Percentiles rank a stretch among this genome's conserved stretches.
These are phyloP conservation scores for Atkinsonella texensis DNA, from an alignment of 2,329 filamentous ascomycete genomes.

Conservation along the genomic window DNA sequence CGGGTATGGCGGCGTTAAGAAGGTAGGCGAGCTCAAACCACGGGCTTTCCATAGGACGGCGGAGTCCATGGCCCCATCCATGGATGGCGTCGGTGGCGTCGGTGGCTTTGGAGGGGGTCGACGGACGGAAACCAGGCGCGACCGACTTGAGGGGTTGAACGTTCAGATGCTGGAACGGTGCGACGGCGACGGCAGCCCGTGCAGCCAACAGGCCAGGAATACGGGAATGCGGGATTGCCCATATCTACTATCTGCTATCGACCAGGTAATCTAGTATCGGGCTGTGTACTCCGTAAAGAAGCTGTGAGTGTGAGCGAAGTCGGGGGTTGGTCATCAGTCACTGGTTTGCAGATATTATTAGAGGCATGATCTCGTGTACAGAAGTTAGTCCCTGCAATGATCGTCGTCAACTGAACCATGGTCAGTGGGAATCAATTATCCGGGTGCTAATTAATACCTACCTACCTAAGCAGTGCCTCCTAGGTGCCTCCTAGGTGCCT, in stretches of 20 bases:
- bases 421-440: neutral
- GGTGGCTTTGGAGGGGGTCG: constrained; percentile 1
- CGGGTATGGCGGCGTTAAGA: constrained; percentile 11
- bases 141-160: neutral
- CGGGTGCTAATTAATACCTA: neutral
- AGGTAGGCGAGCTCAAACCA: neutral
- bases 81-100: constrained; percentile 8
- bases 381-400: neutral
- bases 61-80: neutral
- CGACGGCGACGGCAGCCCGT: constrained; percentile 9
- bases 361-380: too few species aligned
- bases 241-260: too few species aligned
- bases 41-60: neutral
- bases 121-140: neutral
- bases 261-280: too few species aligned
- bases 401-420: neutral
- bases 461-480: too few species aligned
- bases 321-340: too few species aligned
- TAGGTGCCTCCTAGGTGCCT: too few species aligned
- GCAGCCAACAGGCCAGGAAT: neutral
- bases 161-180: constrained; percentile 5
- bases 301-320: neutral
- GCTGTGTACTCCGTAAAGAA: neutral
- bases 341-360: neutral
- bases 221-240: too few species aligned